These are phyloP conservation scores for Stachybotrys chlorohalonatus DNA, from an alignment of 2,329 filamentous ascomycete species.

Conservation along the genomic window DNA sequence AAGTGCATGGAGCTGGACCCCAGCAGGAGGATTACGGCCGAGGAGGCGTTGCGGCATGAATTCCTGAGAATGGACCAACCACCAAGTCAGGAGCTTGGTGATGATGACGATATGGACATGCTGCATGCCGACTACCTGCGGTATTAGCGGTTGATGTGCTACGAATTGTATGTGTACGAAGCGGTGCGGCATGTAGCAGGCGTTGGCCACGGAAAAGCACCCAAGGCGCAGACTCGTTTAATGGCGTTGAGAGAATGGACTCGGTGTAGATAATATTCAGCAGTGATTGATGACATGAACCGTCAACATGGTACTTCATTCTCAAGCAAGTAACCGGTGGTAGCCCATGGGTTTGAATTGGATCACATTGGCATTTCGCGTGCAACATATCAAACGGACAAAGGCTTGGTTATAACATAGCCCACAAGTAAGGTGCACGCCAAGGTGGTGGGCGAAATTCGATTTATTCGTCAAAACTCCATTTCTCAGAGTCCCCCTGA, in stretches of 20 bases:
- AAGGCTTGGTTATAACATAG: neutral
- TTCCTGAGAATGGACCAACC: slow-evolving; percentile 42
- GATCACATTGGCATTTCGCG: too few relatives aligned
- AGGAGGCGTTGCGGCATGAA: slow-evolving; percentile 63
- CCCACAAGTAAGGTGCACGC: neutral
- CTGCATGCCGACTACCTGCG: slow-evolving; percentile 15
- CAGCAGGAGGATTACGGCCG: slow-evolving; percentile 61
- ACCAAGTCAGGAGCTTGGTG: slow-evolving; percentile 18
- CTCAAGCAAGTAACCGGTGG: too few relatives aligned
- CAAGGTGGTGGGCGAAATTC: slow-evolving; percentile 21
- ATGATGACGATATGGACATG: slow-evolving; percentile 46
- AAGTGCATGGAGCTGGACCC: slow-evolving; percentile 72
- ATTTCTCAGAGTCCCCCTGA: slow-evolving; percentile 26
- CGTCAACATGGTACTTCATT: too few relatives aligned
- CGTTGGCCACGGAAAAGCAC: neutral
- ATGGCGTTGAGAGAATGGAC: too few relatives aligned
- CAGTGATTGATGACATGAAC: too few relatives aligned
- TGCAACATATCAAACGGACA: neutral
- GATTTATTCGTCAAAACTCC: slow-evolving; percentile 31
- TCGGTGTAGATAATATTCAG: too few relatives aligned
- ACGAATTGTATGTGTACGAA: neutral
- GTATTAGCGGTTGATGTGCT: too few relatives aligned
- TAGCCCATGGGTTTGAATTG: too few relatives aligned
- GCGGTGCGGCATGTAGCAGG: neutral
- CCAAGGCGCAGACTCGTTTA: too few relatives aligned